Evolutionary conservation across 2,329 filamentous ascomycete species (phyloP).

Genomic region (Ophiostoma populinum): DNA sequence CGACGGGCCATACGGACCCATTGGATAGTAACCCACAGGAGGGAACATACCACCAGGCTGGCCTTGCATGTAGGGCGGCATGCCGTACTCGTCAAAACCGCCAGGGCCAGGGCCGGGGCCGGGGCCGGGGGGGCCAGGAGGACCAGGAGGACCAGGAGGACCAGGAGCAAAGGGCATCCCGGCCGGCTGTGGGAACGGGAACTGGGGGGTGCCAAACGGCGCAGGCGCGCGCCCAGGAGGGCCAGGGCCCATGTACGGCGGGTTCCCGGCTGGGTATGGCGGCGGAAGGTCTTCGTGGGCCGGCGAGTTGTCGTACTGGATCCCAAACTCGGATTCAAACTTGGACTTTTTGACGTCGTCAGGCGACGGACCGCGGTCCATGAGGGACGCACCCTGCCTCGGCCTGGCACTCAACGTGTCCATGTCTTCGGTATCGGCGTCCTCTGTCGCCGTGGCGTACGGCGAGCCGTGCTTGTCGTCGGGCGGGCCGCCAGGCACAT

Average conservation of each 20-base stretch:
- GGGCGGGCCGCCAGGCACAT: too few relatives aligned
- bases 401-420: not conserved
- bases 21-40: slow-evolving; percentile 6
- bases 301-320: not conserved
- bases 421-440: not conserved
- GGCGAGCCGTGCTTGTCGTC: not conserved
- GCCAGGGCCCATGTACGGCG: not conserved
- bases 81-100: slow-evolving; percentile 2
- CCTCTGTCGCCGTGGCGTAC: not conserved
- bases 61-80: slow-evolving; percentile 3
- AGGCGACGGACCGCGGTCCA: too few relatives aligned
- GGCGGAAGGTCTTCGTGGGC: slow-evolving; percentile 7
- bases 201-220: slow-evolving; percentile 1
- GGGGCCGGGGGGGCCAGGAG: too few relatives aligned
- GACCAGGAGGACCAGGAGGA: not conserved
- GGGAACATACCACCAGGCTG: slow-evolving; percentile 4
- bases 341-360: not conserved
- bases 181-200: not conserved
- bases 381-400: not conserved
- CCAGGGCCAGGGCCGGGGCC: too few relatives aligned
- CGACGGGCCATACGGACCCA: not conserved
- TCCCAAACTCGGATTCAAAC: not conserved
- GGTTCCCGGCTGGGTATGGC: slow-evolving; percentile 3
- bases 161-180: not conserved
- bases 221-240: slow-evolving; percentile 1